phyloP scores from a whole-genome alignment of 148 eudicot genomes.

The Limonium bicolor region DNA sequence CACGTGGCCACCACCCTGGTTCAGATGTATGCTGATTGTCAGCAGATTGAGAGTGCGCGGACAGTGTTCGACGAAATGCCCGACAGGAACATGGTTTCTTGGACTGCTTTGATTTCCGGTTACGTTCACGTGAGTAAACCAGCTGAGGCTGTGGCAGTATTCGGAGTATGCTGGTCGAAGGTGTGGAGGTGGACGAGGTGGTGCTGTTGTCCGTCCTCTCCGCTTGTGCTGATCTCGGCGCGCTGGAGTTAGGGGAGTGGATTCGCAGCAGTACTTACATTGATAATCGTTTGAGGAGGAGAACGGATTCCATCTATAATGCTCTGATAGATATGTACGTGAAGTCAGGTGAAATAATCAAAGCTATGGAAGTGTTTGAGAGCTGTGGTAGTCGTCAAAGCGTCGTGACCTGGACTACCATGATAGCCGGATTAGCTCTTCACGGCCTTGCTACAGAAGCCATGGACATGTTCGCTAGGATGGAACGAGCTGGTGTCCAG shows the following conservation, averaged over 20 bases:
- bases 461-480: constrained; percentile 34
- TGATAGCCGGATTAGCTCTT: constrained; percentile 51
- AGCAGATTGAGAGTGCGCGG: constrained; percentile 34
- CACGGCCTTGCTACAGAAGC: constrained; percentile 47
- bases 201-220: constrained; percentile 41
- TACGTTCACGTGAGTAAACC: constrained; percentile 21
- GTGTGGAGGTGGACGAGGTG: constrained; percentile 32
- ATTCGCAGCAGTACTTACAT: too few species aligned
- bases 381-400: constrained; percentile 22
- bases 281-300: constrained; percentile 41
- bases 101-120: constrained; percentile 31
- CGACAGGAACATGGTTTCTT: constrained; percentile 46
- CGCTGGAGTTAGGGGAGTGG: constrained; percentile 47
- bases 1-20: constrained; percentile 42
- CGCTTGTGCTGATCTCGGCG: too few species aligned
- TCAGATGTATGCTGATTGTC: constrained; percentile 44
- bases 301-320: constrained; percentile 34
- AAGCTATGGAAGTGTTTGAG: constrained; percentile 35
- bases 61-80: constrained; percentile 37
- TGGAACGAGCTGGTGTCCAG: constrained; percentile 33
- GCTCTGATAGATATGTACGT: constrained; percentile 61
- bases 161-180: constrained; percentile 17
- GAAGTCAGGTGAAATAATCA: constrained; percentile 49
- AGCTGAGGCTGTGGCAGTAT: constrained; percentile 23
- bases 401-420: constrained; percentile 62